These are phyloP conservation scores for Gentiana macrophylla DNA, from an alignment of 257 asterid genomes.

Conservation along the genomic window DNA sequence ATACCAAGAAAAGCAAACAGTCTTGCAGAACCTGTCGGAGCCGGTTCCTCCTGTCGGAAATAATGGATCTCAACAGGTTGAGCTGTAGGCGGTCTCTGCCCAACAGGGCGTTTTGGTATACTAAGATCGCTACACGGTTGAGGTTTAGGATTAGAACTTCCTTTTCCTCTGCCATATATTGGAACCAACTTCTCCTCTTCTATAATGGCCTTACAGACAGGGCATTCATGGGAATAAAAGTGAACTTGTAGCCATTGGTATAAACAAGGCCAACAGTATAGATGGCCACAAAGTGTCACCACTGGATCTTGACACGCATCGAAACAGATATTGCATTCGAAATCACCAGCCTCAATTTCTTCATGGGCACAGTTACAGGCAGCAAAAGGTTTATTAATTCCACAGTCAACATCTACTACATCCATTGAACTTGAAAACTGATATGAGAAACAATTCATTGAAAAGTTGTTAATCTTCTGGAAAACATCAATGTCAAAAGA, in stretches of 20 bases:
- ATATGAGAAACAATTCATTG: too few species aligned
- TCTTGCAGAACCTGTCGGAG: too few species aligned
- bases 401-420: constrained; percentile 42
- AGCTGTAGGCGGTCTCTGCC: constrained; percentile 61
- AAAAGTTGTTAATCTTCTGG: too few species aligned
- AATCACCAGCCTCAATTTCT: constrained; percentile 36
- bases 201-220: constrained; percentile 74
- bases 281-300: constrained; percentile 94
- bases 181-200: constrained; percentile 74
- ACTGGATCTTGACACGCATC: constrained; percentile 82
- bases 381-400: constrained; percentile 20
- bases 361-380: constrained; percentile 25
- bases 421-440: constrained; percentile 7
- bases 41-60: constrained; percentile 9
- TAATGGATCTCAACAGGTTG: constrained; percentile 42
- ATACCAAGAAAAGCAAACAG: constrained; percentile 52
- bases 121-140: constrained; percentile 25
- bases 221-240: constrained; percentile 77
- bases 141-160: constrained; percentile 42
- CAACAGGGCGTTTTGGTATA: constrained; percentile 60
- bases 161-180: constrained; percentile 77
- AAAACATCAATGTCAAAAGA: too few species aligned
- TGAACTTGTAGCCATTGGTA: constrained; percentile 82
- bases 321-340: constrained; percentile 88
- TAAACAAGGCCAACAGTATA: constrained; percentile 95